These are phyloP conservation scores for Penium margaritaceum DNA, from an alignment of 139 green algal species.

Conservation along the genomic window DNA sequence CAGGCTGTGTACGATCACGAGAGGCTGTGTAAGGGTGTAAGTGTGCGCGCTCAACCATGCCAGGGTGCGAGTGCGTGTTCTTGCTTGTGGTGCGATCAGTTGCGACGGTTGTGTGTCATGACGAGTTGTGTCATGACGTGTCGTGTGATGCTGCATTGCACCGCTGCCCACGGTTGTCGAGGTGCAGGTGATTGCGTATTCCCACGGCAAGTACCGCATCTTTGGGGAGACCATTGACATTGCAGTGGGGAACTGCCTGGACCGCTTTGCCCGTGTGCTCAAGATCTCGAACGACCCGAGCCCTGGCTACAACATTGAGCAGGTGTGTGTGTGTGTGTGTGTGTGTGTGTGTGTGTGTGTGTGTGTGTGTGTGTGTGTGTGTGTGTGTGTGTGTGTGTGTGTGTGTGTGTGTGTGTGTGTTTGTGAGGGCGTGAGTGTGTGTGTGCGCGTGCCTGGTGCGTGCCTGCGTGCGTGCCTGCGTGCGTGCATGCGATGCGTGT, in stretches of 20 bases:
- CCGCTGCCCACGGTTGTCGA: not conserved
- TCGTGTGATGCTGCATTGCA: not conserved
- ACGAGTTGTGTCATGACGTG: too few species aligned
- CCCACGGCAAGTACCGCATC: constrained; percentile 72
- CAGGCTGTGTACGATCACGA: too few species aligned
- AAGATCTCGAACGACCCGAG: constrained; percentile 54
- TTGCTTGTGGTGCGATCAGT: too few species aligned
- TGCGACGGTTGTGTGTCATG: too few species aligned
- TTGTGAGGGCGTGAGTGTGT: not conserved
- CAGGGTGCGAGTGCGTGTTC: too few species aligned
- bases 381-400: too few species aligned
- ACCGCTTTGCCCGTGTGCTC: constrained; percentile 75
- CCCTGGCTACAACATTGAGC: constrained; percentile 90
- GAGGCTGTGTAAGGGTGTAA: too few species aligned
- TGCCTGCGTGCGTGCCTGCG: not conserved
- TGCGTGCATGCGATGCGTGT: not conserved
- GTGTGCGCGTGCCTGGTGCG: not conserved
- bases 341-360: not conserved
- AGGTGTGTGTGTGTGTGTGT: constrained; percentile 50
- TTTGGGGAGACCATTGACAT: constrained; percentile 94
- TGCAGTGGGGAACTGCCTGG: constrained; percentile 82
- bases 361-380: not conserved
- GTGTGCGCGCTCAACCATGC: too few species aligned
- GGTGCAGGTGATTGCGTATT: constrained; percentile 84
- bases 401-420: not conserved